phyloP scores from a whole-genome alignment of 169 alveolate species.

The Plasmodium yoelii region DNA sequence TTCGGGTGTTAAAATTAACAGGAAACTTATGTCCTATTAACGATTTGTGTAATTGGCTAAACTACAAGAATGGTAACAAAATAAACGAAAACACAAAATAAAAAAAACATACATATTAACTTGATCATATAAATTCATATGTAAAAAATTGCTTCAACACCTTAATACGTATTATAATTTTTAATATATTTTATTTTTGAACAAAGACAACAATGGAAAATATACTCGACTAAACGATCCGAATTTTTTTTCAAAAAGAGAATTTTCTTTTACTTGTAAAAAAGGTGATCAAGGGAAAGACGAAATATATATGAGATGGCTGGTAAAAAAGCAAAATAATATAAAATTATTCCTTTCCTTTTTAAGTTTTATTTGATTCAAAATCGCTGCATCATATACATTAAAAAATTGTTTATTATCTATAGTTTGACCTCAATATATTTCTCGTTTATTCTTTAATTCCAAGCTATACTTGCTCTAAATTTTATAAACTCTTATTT shows the following conservation, averaged over 20 bases:
- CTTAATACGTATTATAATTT: not conserved
- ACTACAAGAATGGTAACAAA: constrained; percentile 55
- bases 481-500: not conserved
- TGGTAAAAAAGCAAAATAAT: constrained; percentile 22
- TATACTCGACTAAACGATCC: constrained; percentile 50
- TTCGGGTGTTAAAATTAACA: constrained; percentile 6
- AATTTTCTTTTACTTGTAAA: constrained; percentile 74
- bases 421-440: no score
- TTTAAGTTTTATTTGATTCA: no score
- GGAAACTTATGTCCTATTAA: constrained; percentile 70
- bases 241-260: constrained; percentile 54
- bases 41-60: constrained; percentile 65
- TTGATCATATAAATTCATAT: not conserved
- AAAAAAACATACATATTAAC: not conserved
- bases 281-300: constrained; percentile 66
- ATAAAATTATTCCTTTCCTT: not conserved
- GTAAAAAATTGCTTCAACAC: not conserved
- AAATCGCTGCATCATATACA: no score
- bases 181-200: constrained; percentile 3
- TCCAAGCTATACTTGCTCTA: not conserved
- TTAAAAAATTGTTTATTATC: no score
- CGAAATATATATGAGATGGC: constrained; percentile 69
- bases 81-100: not conserved
- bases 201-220: constrained; percentile 53
- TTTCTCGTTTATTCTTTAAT: not conserved